These are phyloP conservation scores for Aegilops umbellulata DNA, from an alignment of 176 grass and related monocot species.

Conservation along the genomic window DNA sequence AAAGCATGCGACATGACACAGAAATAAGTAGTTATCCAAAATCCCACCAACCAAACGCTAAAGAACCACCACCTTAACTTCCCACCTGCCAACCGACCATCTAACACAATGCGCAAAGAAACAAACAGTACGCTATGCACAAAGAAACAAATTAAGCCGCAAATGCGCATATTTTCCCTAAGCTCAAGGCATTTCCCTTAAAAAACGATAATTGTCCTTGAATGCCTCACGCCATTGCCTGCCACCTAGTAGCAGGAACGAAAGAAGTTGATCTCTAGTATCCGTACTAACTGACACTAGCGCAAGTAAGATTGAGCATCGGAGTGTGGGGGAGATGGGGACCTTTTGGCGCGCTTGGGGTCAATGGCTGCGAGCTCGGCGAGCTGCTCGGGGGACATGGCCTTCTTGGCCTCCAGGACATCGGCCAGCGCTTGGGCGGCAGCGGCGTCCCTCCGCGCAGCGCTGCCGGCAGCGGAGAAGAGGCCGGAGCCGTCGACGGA, in stretches of 20 bases:
- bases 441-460: conserved; percentile 36
- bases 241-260: conserved; percentile 12
- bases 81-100: conserved; percentile 28
- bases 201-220: conserved; percentile 22
- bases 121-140: background rate
- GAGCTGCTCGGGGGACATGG: conserved; percentile 89
- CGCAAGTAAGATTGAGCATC: background rate
- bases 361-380: conserved; percentile 82
- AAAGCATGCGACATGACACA: conserved; percentile 7
- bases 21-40: conserved; percentile 36
- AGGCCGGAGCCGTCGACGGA: conserved; percentile 85
- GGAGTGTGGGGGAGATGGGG: background rate
- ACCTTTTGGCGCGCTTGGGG: conserved; percentile 97
- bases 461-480: conserved; percentile 37
- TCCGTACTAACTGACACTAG: background rate
- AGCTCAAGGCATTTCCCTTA: background rate
- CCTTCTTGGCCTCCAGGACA: conserved; percentile 93
- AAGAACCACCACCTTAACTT: conserved; percentile 39
- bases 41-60: conserved; percentile 37
- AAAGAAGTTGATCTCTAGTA: background rate
- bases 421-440: conserved; percentile 51
- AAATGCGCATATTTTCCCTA: conserved; percentile 13
- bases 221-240: background rate
- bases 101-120: conserved; percentile 1
- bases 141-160: conserved; percentile 9